Conservation (phyloP, 208 protist genomes). For the Leishmania braziliensis region DNA sequence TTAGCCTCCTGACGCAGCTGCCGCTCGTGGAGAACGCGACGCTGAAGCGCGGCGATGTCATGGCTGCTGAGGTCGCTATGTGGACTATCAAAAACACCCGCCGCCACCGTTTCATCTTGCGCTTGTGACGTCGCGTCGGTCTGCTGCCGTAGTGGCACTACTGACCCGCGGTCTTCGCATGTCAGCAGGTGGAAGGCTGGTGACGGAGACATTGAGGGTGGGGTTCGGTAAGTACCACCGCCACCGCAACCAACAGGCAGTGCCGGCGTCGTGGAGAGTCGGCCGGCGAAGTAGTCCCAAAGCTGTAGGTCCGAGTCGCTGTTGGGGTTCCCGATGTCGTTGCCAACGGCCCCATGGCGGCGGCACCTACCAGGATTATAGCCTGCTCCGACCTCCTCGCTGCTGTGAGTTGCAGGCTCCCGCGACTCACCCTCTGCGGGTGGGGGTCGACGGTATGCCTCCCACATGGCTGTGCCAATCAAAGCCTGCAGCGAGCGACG, state of each 20-base stretch:
- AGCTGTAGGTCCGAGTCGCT: slow-evolving; percentile 16
- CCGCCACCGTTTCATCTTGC: not conserved
- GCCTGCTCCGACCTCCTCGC: too few species aligned
- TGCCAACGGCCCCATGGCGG: not conserved
- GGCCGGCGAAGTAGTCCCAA: slow-evolving; percentile 29
- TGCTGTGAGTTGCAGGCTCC: not conserved
- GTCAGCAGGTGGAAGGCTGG: not conserved
- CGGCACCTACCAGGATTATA: not conserved
- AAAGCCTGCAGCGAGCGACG: slow-evolving; percentile 14
- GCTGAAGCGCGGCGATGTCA: not conserved
- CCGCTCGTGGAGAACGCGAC: slow-evolving; percentile 12
- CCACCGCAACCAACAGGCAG: slow-evolving; percentile 3
- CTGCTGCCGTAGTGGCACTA: not conserved
- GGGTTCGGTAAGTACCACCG: not conserved
- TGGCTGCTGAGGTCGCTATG: not conserved
- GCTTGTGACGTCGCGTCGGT: not conserved
- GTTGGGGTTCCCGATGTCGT: too few species aligned
- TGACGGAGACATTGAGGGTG: not conserved
- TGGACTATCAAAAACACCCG: not conserved
- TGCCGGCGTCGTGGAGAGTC: not conserved
- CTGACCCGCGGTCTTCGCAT: not conserved
- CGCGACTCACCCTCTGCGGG: not conserved
- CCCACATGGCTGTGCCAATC: slow-evolving; percentile 26
- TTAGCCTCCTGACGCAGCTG: slow-evolving; percentile 25
- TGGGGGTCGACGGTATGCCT: slow-evolving; percentile 4